phyloP scores from a whole-genome alignment of 345 rosid species.

The Euphorbia pulcherrima region DNA sequence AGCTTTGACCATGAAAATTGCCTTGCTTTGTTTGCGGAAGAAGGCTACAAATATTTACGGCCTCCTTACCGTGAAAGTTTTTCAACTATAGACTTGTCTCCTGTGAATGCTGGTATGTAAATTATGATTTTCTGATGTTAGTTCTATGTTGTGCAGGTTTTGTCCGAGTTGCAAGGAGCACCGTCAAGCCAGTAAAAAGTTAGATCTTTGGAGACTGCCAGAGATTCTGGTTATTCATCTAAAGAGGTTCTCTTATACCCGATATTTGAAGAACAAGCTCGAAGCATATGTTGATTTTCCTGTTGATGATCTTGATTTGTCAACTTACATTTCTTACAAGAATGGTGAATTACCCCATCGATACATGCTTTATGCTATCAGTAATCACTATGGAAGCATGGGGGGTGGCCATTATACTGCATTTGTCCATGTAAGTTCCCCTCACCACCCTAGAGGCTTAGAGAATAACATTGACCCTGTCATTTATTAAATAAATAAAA shows the following conservation, averaged over 20 bases:
- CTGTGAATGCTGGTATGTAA: conserved; percentile 4
- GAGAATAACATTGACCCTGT: not conserved
- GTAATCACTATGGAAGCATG: conserved; percentile 96
- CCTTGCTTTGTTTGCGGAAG: not conserved
- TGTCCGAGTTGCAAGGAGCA: conserved; percentile 92
- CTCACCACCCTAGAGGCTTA: not conserved
- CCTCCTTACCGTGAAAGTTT: not conserved
- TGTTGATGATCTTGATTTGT: conserved; percentile 79
- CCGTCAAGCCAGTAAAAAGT: conserved; percentile 83
- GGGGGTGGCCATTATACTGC: conserved; percentile 99
- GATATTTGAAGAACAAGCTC: conserved; percentile 79
- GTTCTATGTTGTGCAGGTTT: conserved; percentile 49
- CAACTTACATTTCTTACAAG: conserved; percentile 55
- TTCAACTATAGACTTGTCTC: conserved; percentile 5
- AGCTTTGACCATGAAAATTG: not conserved
- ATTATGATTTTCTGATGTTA: conserved; percentile 11
- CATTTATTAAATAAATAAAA: not conserved
- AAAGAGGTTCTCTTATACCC: conserved; percentile 90
- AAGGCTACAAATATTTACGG: not conserved
- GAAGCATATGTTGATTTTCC: conserved; percentile 94
- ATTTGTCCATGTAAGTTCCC: conserved; percentile 79
- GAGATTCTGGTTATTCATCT: conserved; percentile 90
- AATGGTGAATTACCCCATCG: conserved; percentile 49
- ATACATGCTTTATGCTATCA: conserved; percentile 88
- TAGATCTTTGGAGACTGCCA: conserved; percentile 97